Percentiles rank a stretch among this genome's conserved stretches.
Evolutionary conservation across 1,284 basidiomycete species (phyloP).

Genomic region (Phellinidium pouzarii): DNA sequence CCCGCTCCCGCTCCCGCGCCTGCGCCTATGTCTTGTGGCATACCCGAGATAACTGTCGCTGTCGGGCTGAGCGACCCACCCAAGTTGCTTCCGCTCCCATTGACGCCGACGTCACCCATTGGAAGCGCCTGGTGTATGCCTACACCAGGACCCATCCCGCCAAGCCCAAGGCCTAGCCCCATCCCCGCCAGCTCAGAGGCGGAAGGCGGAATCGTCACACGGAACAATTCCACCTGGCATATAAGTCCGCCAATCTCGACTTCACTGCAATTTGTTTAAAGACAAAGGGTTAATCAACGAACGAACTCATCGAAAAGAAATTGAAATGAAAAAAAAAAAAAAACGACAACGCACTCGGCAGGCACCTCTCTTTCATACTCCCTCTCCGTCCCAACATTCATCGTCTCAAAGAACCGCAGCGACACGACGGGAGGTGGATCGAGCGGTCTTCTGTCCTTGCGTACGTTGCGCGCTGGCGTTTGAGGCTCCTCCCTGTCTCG

Average conservation of each 20-base stretch:
- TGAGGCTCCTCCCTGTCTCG: neutral
- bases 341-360: slow-evolving; percentile 45
- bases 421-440: slow-evolving; percentile 60
- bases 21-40: no score
- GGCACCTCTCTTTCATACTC: slow-evolving; percentile 40
- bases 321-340: slow-evolving; percentile 12
- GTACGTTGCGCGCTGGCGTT: slow-evolving; percentile 6
- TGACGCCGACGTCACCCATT: neutral
- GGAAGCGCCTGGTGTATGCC: neutral
- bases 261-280: slow-evolving; percentile 11
- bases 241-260: slow-evolving; percentile 26
- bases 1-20: no score
- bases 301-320: slow-evolving; percentile 5
- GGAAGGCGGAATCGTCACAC: slow-evolving; percentile 18
- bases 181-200: slow-evolving; percentile 9
- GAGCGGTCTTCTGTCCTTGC: slow-evolving; percentile 48
- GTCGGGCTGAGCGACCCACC: neutral
- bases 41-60: no score
- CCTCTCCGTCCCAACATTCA: slow-evolving; percentile 33
- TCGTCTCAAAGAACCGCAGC: slow-evolving; percentile 42
- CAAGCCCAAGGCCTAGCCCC: neutral
- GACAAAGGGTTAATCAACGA: neutral
- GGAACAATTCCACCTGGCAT: slow-evolving; percentile 26
- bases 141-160: no score
- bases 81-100: neutral